These are phyloP conservation scores for Oxyria digyna DNA, from an alignment of 148 eudicot genomes.

Conservation along the genomic window DNA sequence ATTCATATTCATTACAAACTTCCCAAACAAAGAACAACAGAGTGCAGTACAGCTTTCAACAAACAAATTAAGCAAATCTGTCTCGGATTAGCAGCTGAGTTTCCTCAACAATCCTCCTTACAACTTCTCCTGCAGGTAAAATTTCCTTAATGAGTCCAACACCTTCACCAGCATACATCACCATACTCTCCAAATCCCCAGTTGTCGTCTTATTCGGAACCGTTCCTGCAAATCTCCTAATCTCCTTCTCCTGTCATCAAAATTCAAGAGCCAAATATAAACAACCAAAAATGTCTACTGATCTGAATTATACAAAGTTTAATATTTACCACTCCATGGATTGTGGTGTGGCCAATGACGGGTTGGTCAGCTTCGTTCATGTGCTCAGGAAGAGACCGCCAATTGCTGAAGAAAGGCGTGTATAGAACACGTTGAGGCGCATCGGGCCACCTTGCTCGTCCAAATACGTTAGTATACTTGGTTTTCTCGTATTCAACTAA, in stretches of 20 bases:
- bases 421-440: conserved; percentile 78
- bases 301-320: too few relatives aligned
- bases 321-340: conserved; percentile 55
- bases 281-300: neutral
- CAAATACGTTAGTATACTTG: conserved; percentile 68
- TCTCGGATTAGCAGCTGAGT: conserved; percentile 44
- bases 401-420: conserved; percentile 62
- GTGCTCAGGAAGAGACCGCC: conserved; percentile 52
- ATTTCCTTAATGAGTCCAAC: conserved; percentile 78
- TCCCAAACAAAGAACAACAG: neutral
- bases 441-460: conserved; percentile 94
- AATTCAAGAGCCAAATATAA: neutral
- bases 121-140: conserved; percentile 58
- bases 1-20: neutral
- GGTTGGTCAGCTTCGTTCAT: conserved; percentile 67
- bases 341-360: conserved; percentile 60
- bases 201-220: conserved; percentile 69
- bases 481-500: conserved; percentile 57
- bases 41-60: neutral
- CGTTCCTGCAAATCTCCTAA: conserved; percentile 68
- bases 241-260: conserved; percentile 57
- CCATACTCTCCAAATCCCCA: conserved; percentile 92
- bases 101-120: conserved; percentile 46
- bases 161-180: conserved; percentile 84
- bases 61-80: conserved; percentile 13